A percentile compares a stretch with the other conserved stretches of the same genome.
Evolutionary conservation across 2,329 filamentous ascomycete genomes (phyloP).

Genomic region (Epichloe scottii): DNA sequence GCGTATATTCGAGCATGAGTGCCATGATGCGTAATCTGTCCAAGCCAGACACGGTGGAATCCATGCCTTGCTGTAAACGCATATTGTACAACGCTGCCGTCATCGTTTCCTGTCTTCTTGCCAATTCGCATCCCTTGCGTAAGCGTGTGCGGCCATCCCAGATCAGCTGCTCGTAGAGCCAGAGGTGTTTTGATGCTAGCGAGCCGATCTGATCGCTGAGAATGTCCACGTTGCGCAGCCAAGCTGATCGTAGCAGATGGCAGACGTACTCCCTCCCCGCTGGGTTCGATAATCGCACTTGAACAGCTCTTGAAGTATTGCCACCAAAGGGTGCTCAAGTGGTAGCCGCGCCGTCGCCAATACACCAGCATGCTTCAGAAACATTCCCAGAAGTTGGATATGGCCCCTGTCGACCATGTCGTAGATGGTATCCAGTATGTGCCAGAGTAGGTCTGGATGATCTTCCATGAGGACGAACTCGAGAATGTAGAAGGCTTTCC

Average conservation of each 20-base stretch:
- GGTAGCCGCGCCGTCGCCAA: constrained; percentile 18
- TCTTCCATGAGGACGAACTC: constrained; percentile 25
- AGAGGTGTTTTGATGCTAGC: constrained; percentile 18
- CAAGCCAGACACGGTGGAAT: constrained; percentile 8
- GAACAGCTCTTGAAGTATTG: constrained; percentile 20
- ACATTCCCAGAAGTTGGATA: constrained; percentile 21
- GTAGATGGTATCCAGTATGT: constrained; percentile 25
- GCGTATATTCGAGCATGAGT: constrained; percentile 23
- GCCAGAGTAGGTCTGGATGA: constrained; percentile 25
- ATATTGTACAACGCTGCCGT: constrained; percentile 18
- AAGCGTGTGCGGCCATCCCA: constrained; percentile 25
- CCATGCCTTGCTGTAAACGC: constrained; percentile 7
- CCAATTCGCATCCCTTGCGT: constrained; percentile 20
- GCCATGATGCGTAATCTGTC: constrained; percentile 21
- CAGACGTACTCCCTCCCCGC: constrained; percentile 19
- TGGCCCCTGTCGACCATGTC: constrained; percentile 25
- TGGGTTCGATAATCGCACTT: constrained; percentile 19
- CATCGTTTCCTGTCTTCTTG: constrained; percentile 17
- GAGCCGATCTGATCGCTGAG: constrained; percentile 19
- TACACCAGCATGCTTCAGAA: constrained; percentile 19
- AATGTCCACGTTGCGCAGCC: constrained; percentile 24
- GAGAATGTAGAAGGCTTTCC: constrained; percentile 22
- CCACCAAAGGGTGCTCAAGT: constrained; percentile 20
- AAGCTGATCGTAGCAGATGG: constrained; percentile 22
- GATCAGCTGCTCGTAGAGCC: constrained; percentile 27